Evolutionary conservation across 352 stramenopile species (phyloP).

Genomic region (Globisporangium mamillatum): DNA sequence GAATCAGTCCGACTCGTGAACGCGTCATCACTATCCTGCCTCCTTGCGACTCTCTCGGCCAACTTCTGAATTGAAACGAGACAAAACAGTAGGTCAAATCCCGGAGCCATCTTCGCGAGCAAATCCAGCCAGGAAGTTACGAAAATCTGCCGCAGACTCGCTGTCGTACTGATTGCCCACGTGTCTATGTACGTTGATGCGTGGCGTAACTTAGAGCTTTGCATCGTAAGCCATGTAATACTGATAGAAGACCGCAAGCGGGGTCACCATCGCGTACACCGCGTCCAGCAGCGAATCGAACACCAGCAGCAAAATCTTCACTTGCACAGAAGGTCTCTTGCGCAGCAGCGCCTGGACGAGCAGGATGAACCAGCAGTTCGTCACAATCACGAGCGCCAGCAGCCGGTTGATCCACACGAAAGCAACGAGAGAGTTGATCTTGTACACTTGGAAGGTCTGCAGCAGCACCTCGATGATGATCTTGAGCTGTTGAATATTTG

Average conservation of each 20-base stretch:
- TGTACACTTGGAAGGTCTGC: background rate
- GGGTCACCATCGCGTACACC: background rate
- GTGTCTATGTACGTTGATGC: background rate
- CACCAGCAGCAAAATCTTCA: background rate
- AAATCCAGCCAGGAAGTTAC: background rate
- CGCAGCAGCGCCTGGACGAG: background rate
- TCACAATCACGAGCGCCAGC: background rate
- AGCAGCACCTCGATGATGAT: background rate
- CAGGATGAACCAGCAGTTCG: background rate
- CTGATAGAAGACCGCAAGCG: background rate
- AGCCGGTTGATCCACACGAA: background rate
- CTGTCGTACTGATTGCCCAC: background rate
- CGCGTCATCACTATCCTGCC: background rate
- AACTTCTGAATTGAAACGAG: background rate
- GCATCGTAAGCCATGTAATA: background rate
- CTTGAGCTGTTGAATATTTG: background rate
- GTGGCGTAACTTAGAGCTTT: background rate
- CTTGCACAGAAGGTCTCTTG: background rate
- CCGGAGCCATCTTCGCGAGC: background rate
- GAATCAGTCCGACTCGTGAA: background rate
- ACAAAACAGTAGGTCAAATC: background rate
- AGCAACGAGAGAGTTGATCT: background rate
- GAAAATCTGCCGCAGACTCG: background rate
- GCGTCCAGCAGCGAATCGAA: background rate
- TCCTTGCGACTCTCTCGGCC: background rate